phyloP scores from a whole-genome alignment of 2,329 filamentous ascomycete species.

The Fusarium oxysporum region DNA sequence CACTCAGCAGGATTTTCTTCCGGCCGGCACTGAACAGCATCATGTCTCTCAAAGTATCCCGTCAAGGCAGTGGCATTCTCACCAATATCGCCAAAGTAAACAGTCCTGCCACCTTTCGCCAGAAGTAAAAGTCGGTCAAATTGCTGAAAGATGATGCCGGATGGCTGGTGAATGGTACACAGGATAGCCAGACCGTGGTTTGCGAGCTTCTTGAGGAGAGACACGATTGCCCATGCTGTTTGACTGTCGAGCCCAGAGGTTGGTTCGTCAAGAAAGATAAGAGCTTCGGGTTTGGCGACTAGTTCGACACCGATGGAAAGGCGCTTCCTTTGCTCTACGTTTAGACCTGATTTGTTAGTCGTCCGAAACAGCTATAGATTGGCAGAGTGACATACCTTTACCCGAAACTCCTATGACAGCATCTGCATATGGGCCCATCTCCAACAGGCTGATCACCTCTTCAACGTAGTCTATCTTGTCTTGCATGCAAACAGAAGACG shows the following conservation, averaged over 20 bases:
- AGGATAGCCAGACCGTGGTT: constrained; percentile 60
- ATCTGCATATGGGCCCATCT: constrained; percentile 71
- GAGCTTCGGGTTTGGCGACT: constrained; percentile 62
- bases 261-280: constrained; percentile 70
- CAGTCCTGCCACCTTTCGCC: constrained; percentile 21
- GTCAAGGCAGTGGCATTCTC: constrained; percentile 74
- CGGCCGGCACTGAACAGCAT: constrained; percentile 69
- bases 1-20: constrained; percentile 77
- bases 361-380: rapidly evolving
- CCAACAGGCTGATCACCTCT: constrained; percentile 72
- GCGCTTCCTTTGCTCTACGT: constrained; percentile 68
- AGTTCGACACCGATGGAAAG: constrained; percentile 68
- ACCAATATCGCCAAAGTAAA: constrained; percentile 67
- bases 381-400: constrained; percentile 47
- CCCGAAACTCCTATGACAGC: constrained; percentile 70
- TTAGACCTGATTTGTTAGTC: constrained; percentile 51
- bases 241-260: constrained; percentile 69
- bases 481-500: constrained; percentile 68
- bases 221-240: constrained; percentile 68
- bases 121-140: constrained; percentile 67
- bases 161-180: constrained; percentile 14
- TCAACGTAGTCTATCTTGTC: constrained; percentile 88
- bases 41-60: constrained; percentile 79
- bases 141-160: constrained; percentile 45
- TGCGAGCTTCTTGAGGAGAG: constrained; percentile 68